A percentile compares a stretch with the other conserved stretches of the same genome.
phyloP scores from a whole-genome alignment of 164 flowering plant genomes.

The Sextonia rubra region DNA sequence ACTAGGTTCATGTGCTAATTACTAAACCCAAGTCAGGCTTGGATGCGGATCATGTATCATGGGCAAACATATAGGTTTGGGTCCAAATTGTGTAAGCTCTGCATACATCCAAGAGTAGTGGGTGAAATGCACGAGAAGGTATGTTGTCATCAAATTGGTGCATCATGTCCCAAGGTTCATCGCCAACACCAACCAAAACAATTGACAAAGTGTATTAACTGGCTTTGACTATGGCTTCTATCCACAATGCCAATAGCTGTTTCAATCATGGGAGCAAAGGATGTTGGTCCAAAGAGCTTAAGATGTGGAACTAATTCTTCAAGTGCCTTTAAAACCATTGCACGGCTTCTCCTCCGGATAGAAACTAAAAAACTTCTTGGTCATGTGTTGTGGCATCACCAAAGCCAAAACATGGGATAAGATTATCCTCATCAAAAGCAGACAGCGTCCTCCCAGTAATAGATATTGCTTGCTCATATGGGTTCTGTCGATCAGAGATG shows the following conservation, averaged over 20 bases:
- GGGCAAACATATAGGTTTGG: too few relatives aligned
- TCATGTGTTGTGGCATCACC: slow-evolving; percentile 76
- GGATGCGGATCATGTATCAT: too few relatives aligned
- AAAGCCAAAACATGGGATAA: slow-evolving; percentile 73
- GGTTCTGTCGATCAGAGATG: slow-evolving; percentile 45
- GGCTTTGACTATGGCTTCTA: slow-evolving; percentile 39
- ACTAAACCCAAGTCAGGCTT: too few relatives aligned
- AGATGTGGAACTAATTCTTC: slow-evolving; percentile 46
- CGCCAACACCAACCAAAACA: slow-evolving; percentile 56
- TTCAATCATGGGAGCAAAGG: slow-evolving; percentile 48
- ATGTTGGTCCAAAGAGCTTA: slow-evolving; percentile 54
- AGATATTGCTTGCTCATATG: slow-evolving; percentile 63
- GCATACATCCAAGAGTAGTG: too few relatives aligned
- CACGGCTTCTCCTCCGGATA: slow-evolving; percentile 37
- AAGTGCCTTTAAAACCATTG: slow-evolving; percentile 58
- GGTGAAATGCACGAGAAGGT: slow-evolving; percentile 42
- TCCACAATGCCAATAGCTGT: slow-evolving; percentile 38
- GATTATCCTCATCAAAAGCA: slow-evolving; percentile 64
- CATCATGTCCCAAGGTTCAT: slow-evolving; percentile 65
- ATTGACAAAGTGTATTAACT: slow-evolving; percentile 48
- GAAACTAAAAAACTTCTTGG: slow-evolving; percentile 62
- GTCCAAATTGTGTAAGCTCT: too few relatives aligned
- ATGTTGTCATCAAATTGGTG: slow-evolving; percentile 47
- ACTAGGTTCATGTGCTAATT: too few relatives aligned
- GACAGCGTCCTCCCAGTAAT: slow-evolving; percentile 61